These are phyloP conservation scores for Nepenthes alata DNA, from an alignment of 179 eudicot genomes.

Conservation along the genomic window DNA sequence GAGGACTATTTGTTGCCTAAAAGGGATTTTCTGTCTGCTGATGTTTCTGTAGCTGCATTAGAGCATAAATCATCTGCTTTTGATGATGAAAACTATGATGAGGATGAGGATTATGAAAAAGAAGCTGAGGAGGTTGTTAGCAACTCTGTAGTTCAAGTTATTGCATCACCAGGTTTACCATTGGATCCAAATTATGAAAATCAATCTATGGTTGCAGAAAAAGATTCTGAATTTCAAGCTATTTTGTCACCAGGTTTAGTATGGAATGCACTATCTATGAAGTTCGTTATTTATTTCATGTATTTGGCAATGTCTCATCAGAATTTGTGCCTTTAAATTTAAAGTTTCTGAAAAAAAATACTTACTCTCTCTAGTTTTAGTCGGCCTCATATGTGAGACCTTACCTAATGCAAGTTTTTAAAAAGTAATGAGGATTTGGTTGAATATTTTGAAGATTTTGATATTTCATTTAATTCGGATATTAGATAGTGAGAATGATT, in stretches of 20 bases:
- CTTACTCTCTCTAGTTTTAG: too few relatives aligned
- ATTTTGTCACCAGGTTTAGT: conserved; percentile 19
- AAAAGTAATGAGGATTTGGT: too few relatives aligned
- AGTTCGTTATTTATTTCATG: not conserved
- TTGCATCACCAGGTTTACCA: conserved; percentile 23
- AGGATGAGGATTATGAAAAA: conserved; percentile 49
- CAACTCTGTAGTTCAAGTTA: conserved; percentile 23
- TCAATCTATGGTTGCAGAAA: conserved; percentile 10
- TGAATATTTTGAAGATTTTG: too few relatives aligned
- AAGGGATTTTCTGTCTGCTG: conserved; percentile 38
- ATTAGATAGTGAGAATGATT: too few relatives aligned
- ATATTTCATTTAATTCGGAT: too few relatives aligned
- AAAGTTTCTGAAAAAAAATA: too few relatives aligned
- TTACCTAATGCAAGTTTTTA: too few relatives aligned
- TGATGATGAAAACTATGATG: conserved; percentile 96
- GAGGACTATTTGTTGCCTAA: conserved; percentile 82
- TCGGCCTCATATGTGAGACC: too few relatives aligned
- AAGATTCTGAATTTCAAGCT: conserved; percentile 13
- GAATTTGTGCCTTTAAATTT: too few relatives aligned
- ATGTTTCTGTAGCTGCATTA: conserved; percentile 31
- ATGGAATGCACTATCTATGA: not conserved
- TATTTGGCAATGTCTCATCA: too few relatives aligned
- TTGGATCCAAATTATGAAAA: conserved; percentile 12
- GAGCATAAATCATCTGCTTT: conserved; percentile 48
- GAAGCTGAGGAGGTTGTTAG: conserved; percentile 29